Conservation (phyloP, 2,329 filamentous ascomycete species). For the Colletotrichum lindemuthianum region DNA sequence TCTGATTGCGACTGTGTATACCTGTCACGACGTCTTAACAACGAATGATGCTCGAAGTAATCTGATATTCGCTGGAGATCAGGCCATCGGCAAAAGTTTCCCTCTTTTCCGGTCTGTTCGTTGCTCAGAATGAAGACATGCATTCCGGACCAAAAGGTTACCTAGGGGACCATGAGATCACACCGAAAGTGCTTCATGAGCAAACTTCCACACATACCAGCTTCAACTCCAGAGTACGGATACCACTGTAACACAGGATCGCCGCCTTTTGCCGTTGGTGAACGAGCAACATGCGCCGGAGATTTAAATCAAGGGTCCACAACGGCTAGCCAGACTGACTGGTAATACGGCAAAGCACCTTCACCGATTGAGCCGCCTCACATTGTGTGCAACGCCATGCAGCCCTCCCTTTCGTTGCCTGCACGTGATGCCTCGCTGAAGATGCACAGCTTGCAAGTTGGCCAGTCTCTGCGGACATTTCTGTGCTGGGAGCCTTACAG, state of each 20-base stretch:
- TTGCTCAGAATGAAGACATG: not conserved
- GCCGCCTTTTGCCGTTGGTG: not conserved
- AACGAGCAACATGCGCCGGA: constrained; percentile 27
- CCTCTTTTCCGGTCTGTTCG: not conserved
- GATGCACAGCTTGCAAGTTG: no score
- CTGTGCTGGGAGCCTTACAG: not conserved
- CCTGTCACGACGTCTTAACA: no score
- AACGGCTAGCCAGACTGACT: not conserved
- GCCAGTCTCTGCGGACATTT: no score
- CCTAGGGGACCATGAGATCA: not conserved
- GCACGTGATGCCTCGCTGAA: not conserved
- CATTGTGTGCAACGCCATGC: constrained; percentile 2
- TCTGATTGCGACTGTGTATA: not conserved
- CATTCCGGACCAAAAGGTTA: constrained; percentile 15
- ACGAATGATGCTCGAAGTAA: no score
- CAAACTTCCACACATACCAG: no score
- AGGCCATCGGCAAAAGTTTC: not conserved
- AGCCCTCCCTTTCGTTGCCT: constrained; percentile 3
- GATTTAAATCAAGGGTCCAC: constrained; percentile 32
- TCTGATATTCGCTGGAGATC: no score
- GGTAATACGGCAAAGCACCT: not conserved
- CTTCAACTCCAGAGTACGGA: no score
- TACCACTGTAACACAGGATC: not conserved
- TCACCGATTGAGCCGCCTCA: constrained; percentile 17
- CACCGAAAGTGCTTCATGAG: no score